Evolutionary conservation across 2,329 filamentous ascomycete species (phyloP), one percentile per base, ranked within the genome.

Genomic region (Orbilia ellipsospora): DNA sequence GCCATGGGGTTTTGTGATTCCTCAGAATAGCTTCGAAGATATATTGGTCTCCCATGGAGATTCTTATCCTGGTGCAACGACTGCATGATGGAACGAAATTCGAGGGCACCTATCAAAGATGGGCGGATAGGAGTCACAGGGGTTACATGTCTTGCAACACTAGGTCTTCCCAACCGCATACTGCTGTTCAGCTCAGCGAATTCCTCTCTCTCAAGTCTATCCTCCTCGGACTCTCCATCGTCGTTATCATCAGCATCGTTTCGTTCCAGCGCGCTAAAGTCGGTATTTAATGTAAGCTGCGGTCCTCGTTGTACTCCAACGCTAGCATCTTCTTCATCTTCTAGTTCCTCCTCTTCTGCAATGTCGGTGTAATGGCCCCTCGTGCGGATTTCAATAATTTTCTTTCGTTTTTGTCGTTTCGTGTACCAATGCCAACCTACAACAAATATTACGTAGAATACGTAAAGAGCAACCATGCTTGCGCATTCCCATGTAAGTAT

Each of bases 351-450:
- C 77, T 90, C 88, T 26, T 85, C 84, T 44, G 84, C 83, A 5
- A 79, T 73, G 10, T 77, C 75, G 4, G 60, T 73, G 61, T 78
- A 77, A 31, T 80, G 78, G 16, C 77, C 78, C 45, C 79, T 73
- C 12, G 77, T 77, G 48, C 70, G 61, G 18, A 77, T 73, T 18
- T 80, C 79, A 57, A 77, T 78, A 7, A 73, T 73, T 51, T 65
- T 77, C 31, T 55, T 76, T 20, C 51, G 67, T 68, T 86, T 89
- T 77, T 88, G 86, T 77, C 89, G 86, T 44, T 88, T 88, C 15
- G 90, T 85, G 83, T 90, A 91, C 91, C 94, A 97, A 83, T 99
- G 95, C 93, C 94, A 98, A 4, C 86, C 86, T 15, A 98, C 92
- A 10, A 99, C 95, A 70, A 93, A 89, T 12, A 89, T 81, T 55